These are phyloP conservation scores for Paecilomyces sp. DNA, from an alignment of 2,329 filamentous ascomycete species.

Conservation along the genomic window DNA sequence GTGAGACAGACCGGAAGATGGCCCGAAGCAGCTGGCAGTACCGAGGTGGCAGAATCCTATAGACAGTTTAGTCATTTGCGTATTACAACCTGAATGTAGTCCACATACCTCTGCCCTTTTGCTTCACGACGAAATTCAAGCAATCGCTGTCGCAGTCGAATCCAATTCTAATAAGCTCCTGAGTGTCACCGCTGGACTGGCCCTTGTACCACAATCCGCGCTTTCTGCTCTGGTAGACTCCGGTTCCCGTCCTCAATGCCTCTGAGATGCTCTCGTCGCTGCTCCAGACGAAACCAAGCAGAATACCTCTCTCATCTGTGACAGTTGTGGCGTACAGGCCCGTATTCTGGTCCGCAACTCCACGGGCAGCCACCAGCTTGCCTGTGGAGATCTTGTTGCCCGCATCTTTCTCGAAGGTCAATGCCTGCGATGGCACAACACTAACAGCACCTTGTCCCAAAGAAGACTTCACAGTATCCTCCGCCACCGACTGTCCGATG, in stretches of 20 bases:
- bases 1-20: slow-evolving; percentile 70
- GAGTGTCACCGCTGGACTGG: slow-evolving; percentile 85
- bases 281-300: slow-evolving; percentile 88
- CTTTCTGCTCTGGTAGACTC: slow-evolving; percentile 95
- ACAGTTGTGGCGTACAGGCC: slow-evolving; percentile 85
- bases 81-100: neutral
- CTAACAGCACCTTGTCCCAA: slow-evolving; percentile 54
- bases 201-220: slow-evolving; percentile 96
- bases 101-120: slow-evolving; percentile 64
- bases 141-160: slow-evolving; percentile 94
- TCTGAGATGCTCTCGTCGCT: slow-evolving; percentile 84
- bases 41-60: slow-evolving; percentile 84
- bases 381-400: slow-evolving; percentile 57
- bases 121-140: slow-evolving; percentile 79
- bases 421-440: slow-evolving; percentile 61
- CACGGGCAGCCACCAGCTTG: slow-evolving; percentile 65
- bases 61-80: slow-evolving; percentile 9
- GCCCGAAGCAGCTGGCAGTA: slow-evolving; percentile 86
- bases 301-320: slow-evolving; percentile 76
- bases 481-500: slow-evolving; percentile 32
- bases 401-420: slow-evolving; percentile 61
- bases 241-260: slow-evolving; percentile 70
- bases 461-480: slow-evolving; percentile 41
- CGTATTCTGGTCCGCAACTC: slow-evolving; percentile 75
- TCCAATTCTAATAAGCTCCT: slow-evolving; percentile 76